Evolutionary conservation across 2,329 filamentous ascomycete species (phyloP), one percentile per base, ranked within the genome.

Genomic region (Karstenula rhodostoma): DNA sequence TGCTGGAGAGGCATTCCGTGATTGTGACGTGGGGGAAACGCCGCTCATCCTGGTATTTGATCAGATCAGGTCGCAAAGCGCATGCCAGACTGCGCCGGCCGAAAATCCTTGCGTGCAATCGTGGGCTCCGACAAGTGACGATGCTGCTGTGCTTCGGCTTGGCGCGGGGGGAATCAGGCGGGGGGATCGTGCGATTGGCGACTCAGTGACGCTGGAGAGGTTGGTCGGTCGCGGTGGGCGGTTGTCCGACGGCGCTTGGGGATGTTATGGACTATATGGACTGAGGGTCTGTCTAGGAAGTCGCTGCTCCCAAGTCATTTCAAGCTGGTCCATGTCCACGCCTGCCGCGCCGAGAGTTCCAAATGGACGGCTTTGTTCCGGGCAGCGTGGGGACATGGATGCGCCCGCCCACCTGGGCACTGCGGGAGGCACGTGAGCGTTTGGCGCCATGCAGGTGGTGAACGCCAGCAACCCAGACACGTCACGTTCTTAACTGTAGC

Each of bases 1-100:
- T 25, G 67, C 62, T 64, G 72, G 68, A 49, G 74, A 73, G 50
- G 66, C 69, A 65, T 69, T 72, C 40, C 67, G 72, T 58, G 62
- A 46, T n/a, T 50, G 57, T 62, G 72, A 65, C 67, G 70, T 75
- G 65, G 75, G 75, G 59, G 75, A 76, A 13, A 65, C 57, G 37
- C 51, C 51, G 64, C 73, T 75, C 76, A 78, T 78, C 54, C 61
- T 71, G 63, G 64, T 64, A 62, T 66, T 47, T 57, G 40, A 61
- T 58, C 56, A 43, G 51, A 27, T 50, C 58, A 56, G 60, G 50
- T 62, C 25, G 22, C 33, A 29, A 55, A 48, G 56, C 62, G 66
- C 62, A 64, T 66, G 64, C 37, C 37, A 68, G 64, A 66, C 32
- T 67, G 62, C 63, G 52, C 33, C 49, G 50, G 62, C 37, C 51